Conservation (phyloP, 148 eudicot species). For the Mesembryanthemum crystallinum region DNA sequence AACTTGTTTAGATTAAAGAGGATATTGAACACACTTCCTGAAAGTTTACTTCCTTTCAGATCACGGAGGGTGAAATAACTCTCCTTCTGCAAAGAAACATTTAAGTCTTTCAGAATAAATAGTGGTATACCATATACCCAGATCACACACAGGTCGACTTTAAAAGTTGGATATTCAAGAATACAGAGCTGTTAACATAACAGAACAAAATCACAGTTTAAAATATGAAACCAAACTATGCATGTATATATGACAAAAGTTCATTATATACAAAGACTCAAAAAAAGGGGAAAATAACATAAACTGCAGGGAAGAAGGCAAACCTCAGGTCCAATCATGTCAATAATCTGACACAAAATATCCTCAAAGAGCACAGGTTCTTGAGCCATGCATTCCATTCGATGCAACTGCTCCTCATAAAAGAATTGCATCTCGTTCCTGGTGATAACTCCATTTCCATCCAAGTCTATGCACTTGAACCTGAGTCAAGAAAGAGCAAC, state of each 20-base stretch:
- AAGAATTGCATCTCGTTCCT: slow-evolving; percentile 94
- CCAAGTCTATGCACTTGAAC: slow-evolving; percentile 98
- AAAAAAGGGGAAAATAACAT: slow-evolving; percentile 3
- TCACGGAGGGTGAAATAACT: slow-evolving; percentile 74
- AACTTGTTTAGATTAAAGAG: slow-evolving; percentile 94
- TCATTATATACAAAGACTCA: neutral
- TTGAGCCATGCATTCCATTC: slow-evolving; percentile 99
- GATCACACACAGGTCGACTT: neutral
- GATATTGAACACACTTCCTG: slow-evolving; percentile 86
- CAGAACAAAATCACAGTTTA: neutral
- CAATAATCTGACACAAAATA: slow-evolving; percentile 92
- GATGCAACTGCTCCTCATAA: slow-evolving; percentile 95
- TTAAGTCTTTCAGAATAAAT: slow-evolving; percentile 2
- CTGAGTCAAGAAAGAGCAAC: slow-evolving; percentile 34
- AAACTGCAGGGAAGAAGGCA: slow-evolving; percentile 11
- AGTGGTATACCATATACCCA: too few relatives aligned
- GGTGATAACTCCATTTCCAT: slow-evolving; percentile 80
- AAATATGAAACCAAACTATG: neutral
- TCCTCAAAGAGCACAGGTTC: slow-evolving; percentile 98
- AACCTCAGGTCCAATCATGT: slow-evolving; percentile 94
- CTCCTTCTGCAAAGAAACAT: slow-evolving; percentile 57
- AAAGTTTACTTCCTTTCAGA: slow-evolving; percentile 76
- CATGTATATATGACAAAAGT: neutral
- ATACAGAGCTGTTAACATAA: neutral
- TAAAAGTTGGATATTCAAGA: neutral